Percentiles rank a stretch among this genome's conserved stretches.
phyloP scores from a whole-genome alignment of 2,329 filamentous ascomycete genomes.

The Tolypocladium ophioglossoides region DNA sequence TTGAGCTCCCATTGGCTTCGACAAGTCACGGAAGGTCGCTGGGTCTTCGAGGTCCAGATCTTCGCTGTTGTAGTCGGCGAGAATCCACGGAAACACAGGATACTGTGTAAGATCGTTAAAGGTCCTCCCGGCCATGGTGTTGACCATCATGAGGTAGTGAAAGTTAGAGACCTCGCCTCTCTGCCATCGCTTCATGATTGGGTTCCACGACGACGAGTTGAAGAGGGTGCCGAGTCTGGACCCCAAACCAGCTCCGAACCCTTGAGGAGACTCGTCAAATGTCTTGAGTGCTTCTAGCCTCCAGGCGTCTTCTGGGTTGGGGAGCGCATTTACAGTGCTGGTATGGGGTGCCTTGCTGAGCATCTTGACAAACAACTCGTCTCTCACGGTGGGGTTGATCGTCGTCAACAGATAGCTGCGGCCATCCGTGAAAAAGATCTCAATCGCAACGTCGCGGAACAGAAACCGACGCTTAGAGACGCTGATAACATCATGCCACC shows the following conservation, averaged over 20 bases:
- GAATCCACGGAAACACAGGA: constrained; percentile 93
- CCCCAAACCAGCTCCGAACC: constrained; percentile 68
- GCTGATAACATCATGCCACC: constrained; percentile 88
- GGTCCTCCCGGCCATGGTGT: constrained; percentile 91
- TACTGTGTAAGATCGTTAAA: constrained; percentile 99
- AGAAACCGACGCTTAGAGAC: constrained; percentile 92
- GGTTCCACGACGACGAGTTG: constrained; percentile 69
- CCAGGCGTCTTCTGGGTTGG: constrained; percentile 83
- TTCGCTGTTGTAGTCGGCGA: constrained; percentile 91
- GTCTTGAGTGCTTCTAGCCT: constrained; percentile 74
- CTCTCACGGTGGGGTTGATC: constrained; percentile 60
- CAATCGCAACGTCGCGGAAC: constrained; percentile 91
- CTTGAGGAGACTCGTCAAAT: constrained; percentile 46
- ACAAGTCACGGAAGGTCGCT: constrained; percentile 77
- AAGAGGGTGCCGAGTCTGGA: constrained; percentile 91
- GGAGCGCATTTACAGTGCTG: constrained; percentile 54
- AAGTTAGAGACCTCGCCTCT: constrained; percentile 96
- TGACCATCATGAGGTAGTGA: constrained; percentile 96
- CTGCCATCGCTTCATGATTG: constrained; percentile 81
- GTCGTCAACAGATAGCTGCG: constrained; percentile 88
- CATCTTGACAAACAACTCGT: constrained; percentile 72
- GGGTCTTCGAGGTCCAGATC: constrained; percentile 82
- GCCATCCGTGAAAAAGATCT: constrained; percentile 94
- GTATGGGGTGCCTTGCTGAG: constrained; percentile 72
- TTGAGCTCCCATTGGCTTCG: constrained; percentile 95